Base-by-base conservation (phyloP, 805 yeast genomes). In the Candida dajiaensis region DNA sequence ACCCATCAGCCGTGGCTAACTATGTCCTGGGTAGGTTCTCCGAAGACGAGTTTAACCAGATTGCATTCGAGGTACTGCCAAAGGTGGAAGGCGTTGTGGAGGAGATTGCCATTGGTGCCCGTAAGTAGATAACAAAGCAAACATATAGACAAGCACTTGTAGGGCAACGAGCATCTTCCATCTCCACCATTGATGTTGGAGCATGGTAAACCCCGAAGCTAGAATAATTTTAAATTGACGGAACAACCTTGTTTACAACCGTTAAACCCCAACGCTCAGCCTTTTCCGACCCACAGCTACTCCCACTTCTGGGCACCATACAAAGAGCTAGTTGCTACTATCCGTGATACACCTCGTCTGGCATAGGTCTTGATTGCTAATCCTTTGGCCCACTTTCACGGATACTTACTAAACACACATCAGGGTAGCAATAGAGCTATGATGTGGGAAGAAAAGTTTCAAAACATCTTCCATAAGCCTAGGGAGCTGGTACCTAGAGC, bases 1-100 rank as follows among this genome's bases (percentile, higher is more conserved):
- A 70, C 38, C 64, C 69, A 8, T 59, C 64, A 0, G 60, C 50
- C 2, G 67, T 86, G 2, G 76, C 84, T 0, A 67, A 76, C 13
- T 83, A 80, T 56, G 96, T 89, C 10, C 67, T 89, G 35, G 64
- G 76, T 4, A 73, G 71, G 50, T 77, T 85, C 55, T 15, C 44
- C 0, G 41, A 63, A 64, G 4, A 58, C 1, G 92, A 87, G 49
- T 41, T 59, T 44, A 68, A 69, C 1, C 54, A 58, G 0, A 47
- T 84, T 1, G 64, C 66, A 36, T 58, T 58, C 10, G 67, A 64
- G 4, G 72, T 74, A 3, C 57, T 77, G 26, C 76, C 74, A 1
- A 55, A 64, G 43, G 69, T 80, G 4, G 58, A 61, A 43, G 54
- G 56, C 6, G 53, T 67, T 7, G 52, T 80, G 38, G 69, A 69